Evolutionary conservation across 768 basidiomycete species (phyloP).

Genomic region (Naganishia vaughanmartiniae): DNA sequence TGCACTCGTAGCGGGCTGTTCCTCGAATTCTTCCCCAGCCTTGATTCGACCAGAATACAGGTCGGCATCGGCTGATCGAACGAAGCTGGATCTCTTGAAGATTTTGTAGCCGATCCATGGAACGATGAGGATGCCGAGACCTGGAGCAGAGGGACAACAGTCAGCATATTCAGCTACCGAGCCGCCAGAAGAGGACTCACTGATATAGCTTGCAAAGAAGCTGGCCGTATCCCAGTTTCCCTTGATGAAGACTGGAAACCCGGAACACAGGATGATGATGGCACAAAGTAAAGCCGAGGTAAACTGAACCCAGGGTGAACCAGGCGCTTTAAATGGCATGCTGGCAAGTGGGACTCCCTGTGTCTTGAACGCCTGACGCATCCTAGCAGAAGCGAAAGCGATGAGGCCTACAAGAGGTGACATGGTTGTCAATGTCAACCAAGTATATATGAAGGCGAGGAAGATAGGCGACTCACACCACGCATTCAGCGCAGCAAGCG

Average conservation of each 20-base stretch:
- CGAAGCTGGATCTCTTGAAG: conserved; percentile 35
- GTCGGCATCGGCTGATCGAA: conserved; percentile 37
- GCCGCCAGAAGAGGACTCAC: conserved; percentile 5
- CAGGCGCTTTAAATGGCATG: conserved; percentile 51
- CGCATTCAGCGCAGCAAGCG: conserved; percentile 33
- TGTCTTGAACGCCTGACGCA: conserved; percentile 38
- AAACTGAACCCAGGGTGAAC: conserved; percentile 46
- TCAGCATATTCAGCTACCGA: background rate
- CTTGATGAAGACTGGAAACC: conserved; percentile 45
- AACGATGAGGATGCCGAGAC: conserved; percentile 38
- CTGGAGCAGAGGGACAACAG: background rate
- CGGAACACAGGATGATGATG: conserved; percentile 41
- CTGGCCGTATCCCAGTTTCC: conserved; percentile 36
- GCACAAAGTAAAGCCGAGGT: conserved; percentile 30
- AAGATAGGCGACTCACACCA: conserved; percentile 29
- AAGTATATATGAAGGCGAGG: background rate
- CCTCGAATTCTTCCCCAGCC: conserved; percentile 35
- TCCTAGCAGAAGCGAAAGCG: conserved; percentile 28
- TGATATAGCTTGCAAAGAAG: conserved; percentile 42
- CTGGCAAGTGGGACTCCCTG: conserved; percentile 47
- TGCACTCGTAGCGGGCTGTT: conserved; percentile 22
- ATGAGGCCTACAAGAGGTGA: background rate
- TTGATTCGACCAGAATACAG: conserved; percentile 39
- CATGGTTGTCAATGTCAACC: background rate
- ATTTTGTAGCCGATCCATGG: conserved; percentile 41